phyloP scores from a whole-genome alignment of 78 protist genomes.

The Emiliania huxleyi region DNA sequence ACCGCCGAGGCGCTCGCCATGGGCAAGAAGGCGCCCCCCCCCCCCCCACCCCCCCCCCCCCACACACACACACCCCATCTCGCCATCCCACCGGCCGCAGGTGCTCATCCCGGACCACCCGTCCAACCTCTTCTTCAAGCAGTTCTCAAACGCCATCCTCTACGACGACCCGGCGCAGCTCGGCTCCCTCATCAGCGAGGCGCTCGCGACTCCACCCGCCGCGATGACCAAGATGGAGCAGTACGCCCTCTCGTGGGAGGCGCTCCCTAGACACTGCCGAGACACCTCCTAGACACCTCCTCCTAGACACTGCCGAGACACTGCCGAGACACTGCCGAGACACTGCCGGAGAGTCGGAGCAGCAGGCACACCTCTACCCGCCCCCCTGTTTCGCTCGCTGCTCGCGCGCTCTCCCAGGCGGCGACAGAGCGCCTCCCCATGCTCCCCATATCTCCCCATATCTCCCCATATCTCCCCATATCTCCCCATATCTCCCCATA shows the following conservation, averaged over 20 bases:
- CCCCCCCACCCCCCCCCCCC: too few relatives aligned
- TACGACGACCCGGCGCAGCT: background rate
- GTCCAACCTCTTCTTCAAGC: constrained; percentile 23
- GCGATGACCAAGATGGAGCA: background rate
- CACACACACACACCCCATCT: too few relatives aligned
- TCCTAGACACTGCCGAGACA: too few relatives aligned
- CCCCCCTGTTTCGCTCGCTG: background rate
- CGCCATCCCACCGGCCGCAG: background rate
- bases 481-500: too few relatives aligned
- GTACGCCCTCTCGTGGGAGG: background rate
- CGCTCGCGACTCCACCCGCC: background rate
- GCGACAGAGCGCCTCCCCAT: too few relatives aligned
- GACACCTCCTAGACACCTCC: too few relatives aligned
- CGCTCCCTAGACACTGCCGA: too few relatives aligned
- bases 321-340: too few relatives aligned
- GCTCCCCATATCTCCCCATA: too few relatives aligned
- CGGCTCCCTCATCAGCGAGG: background rate
- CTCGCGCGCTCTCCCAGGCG: background rate
- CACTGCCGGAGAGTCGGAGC: too few relatives aligned
- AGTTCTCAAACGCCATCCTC: background rate
- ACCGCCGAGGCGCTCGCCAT: constrained; percentile 45
- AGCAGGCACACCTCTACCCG: background rate
- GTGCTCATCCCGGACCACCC: constrained; percentile 18
- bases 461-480: too few relatives aligned
- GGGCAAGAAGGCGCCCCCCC: constrained; percentile 17